Base-by-base conservation (phyloP, 129 eudicot genomes). In the Logfia minima region DNA sequence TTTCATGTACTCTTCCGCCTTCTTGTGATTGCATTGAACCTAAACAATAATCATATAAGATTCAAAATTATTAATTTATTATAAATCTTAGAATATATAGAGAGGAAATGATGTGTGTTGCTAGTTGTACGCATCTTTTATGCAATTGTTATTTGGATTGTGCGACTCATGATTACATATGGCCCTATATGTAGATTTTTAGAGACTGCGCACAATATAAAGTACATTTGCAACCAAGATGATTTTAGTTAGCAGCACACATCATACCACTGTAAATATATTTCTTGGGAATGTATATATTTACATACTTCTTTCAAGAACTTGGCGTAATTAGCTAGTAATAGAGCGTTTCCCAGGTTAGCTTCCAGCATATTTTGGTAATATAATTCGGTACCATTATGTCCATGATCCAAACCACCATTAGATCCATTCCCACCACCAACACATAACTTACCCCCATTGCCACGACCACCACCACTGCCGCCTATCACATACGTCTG, bases 1-100 rank as follows among this genome's bases (percentile, higher is more conserved):
- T 68, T 68, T 9, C 29, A 21, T 39, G 53, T 68, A 68, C 53
- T 68, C 72, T 39, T 68, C 72, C 8, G 56, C 72, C 31, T 39
- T 39, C n/a, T 68, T 39, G 53, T 35, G 56, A 68, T 68, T 51
- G 16, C 29, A 39, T 9, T 0, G 52, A 35, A 39, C 29, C 72
- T 68, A 51, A 19, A 39, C 21, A 35, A 0, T n/a, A 39, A 18
- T 6, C 32, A 28, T 8, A 23, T 13, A 63, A 23, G 1, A 11
- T 5, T 13, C 68, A 28, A 23, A 2, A 58, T 1, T 17, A 14
- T 16, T 34, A 34, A 34, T 53, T 53, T 9, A 2, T 52, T 16
- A 18, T 52, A 17, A 53, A 53, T 1, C 21, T 53, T 2, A n/a
- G 23, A 18, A 10, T 60, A 19, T 60, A 8, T 60, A 60, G 1